Base-by-base conservation (phyloP, 805 yeast genomes). In the Kregervanrija pseudodelftensis region DNA sequence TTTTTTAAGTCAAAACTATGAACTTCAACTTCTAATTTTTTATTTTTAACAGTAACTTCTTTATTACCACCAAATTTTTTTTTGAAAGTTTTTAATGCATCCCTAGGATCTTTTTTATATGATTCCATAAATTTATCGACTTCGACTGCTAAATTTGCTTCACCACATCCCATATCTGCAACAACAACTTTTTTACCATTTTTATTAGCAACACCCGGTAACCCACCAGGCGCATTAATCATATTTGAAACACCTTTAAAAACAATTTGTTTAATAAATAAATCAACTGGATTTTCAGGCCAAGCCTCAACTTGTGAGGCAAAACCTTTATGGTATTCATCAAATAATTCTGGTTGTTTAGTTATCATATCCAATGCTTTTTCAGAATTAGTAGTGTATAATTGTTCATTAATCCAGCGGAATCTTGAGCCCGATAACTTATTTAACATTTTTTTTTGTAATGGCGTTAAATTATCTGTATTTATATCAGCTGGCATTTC, bases 151-250 rank as follows among this genome's bases (percentile, higher is more conserved):
- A 93, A 73, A 55, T 85, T 85, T 0, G 98, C 99, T 64, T 93
- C 99, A 45, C 99, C 99, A 64, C 99, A 93, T 10, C 99, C 99
- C 98, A 93, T 91, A 67, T 93, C 99, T 0, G 98, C 97, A 47
- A 93, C 76, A 3, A 85, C 88, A 33, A 91, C 80, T 47, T 74
- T 73, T 45, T 78, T 79, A 3, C 45, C 36, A 8, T 49, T 48
- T 40, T 65, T 65, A n/a, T 67, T 63, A 8, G 60, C 63, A 34
- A 79, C 60, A 14, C 93, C 95, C 1, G 96, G 96, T 44, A 90
- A 72, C 2, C 97, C 98, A 51, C 98, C 98, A 4, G 98, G 98
- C 0, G 97, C 95, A 63, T 84, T 87, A 4, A 89, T 79, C 45
- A 54, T 54, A n/a, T 82, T 80, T 57, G 74, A 82, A 11, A 70